Evolutionary conservation across 768 basidiomycete species (phyloP).

Genomic region (Psilocybe sp.): DNA sequence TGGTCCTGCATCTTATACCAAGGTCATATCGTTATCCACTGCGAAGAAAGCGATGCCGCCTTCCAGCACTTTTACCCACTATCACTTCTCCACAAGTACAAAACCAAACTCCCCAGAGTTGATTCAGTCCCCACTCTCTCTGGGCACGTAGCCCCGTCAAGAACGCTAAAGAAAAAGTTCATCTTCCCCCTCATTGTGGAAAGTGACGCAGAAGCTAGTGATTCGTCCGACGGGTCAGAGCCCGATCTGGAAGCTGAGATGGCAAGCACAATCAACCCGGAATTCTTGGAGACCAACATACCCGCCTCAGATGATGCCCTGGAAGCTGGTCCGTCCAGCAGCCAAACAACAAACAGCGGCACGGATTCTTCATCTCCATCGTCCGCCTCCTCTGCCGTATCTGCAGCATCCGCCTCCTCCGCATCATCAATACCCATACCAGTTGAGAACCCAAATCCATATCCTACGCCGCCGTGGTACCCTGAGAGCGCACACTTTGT

Average conservation of each 20-base stretch:
- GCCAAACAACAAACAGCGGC: slow-evolving; percentile 2
- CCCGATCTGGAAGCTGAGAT: slow-evolving; percentile 10
- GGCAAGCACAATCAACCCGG: slow-evolving; percentile 1
- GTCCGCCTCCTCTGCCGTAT: slow-evolving; percentile 10
- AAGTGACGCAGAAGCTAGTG: slow-evolving; percentile 3
- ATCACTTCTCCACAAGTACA: slow-evolving; percentile 34
- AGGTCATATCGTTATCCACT: slow-evolving; percentile 67
- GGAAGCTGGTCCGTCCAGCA: slow-evolving; percentile 8
- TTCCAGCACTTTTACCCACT: slow-evolving; percentile 70
- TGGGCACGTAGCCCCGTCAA: slow-evolving; percentile 37
- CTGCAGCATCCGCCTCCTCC: slow-evolving; percentile 7
- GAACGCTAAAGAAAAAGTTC: slow-evolving; percentile 50
- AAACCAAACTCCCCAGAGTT: slow-evolving; percentile 20
- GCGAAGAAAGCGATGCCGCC: slow-evolving; percentile 64
- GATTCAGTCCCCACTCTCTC: slow-evolving; percentile 38
- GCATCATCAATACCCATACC: slow-evolving; percentile 7
- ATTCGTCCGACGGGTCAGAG: slow-evolving; percentile 4
- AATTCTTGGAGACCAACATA: not conserved
- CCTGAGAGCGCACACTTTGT: slow-evolving; percentile 77
- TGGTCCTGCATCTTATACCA: slow-evolving; percentile 77
- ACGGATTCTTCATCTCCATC: slow-evolving; percentile 9
- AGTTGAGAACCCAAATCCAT: slow-evolving; percentile 48
- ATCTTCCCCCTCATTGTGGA: slow-evolving; percentile 36
- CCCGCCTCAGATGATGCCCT: slow-evolving; percentile 5
- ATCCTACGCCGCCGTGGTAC: slow-evolving; percentile 65